Conservation (phyloP, 139 green algal species). For the Chloropicon primus region DNA sequence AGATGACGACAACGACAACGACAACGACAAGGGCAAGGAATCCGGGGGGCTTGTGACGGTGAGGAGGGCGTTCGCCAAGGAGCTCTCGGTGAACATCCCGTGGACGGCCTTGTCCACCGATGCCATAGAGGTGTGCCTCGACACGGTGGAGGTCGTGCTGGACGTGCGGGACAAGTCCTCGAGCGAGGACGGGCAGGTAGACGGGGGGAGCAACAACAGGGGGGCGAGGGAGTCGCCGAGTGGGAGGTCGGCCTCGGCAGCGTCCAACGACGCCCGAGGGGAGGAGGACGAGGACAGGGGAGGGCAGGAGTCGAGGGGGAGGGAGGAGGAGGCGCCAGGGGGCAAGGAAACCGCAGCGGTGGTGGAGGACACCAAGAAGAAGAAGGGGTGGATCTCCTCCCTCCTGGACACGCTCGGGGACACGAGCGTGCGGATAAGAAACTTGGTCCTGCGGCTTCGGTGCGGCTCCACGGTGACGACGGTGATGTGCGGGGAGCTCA, state of each 20-base stretch:
- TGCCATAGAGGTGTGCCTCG: slow-evolving; percentile 34
- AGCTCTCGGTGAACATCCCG: slow-evolving; percentile 27
- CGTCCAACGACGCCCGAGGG: too few relatives aligned
- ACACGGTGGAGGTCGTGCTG: slow-evolving; percentile 36
- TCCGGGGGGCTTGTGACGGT: slow-evolving; percentile 20
- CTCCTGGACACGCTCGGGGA: neutral
- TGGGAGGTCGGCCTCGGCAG: too few relatives aligned
- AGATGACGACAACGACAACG: neutral
- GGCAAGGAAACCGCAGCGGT: neutral
- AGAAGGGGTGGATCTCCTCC: neutral
- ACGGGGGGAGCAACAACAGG: neutral
- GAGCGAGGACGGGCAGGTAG: too few relatives aligned
- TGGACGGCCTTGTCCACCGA: slow-evolving; percentile 34
- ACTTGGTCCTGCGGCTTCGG: neutral
- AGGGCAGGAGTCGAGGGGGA: neutral
- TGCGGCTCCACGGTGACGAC: neutral
- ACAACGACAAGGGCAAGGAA: neutral
- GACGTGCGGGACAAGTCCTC: too few relatives aligned
- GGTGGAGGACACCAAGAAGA: neutral
- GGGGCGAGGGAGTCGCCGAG: neutral
- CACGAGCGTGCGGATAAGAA: neutral
- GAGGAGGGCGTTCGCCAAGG: slow-evolving; percentile 22
- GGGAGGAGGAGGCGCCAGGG: neutral
- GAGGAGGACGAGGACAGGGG: neutral
- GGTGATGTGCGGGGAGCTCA: neutral